These are phyloP conservation scores for Sarocladium brachiariae DNA, from an alignment of 2,329 filamentous ascomycete species.

Conservation along the genomic window DNA sequence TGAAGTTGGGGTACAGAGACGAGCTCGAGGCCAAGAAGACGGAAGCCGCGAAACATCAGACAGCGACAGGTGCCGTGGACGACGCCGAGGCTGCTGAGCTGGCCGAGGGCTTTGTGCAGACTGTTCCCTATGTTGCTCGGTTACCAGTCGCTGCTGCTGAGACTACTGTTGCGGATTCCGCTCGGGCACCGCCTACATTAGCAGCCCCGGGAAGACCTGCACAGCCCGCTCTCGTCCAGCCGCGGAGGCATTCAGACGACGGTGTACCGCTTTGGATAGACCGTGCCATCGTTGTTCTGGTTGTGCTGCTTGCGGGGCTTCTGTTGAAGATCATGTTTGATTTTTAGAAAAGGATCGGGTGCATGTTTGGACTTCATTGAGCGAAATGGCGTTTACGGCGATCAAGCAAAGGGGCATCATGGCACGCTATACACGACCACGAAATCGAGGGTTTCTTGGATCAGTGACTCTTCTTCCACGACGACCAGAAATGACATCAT, in stretches of 20 bases:
- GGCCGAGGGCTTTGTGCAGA: slow-evolving; percentile 53
- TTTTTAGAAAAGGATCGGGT: slow-evolving; percentile 11
- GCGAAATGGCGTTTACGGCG: neutral
- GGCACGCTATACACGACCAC: too few relatives aligned
- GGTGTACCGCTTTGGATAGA: slow-evolving; percentile 71
- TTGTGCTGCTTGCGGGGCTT: slow-evolving; percentile 64
- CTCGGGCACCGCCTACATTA: slow-evolving; percentile 13
- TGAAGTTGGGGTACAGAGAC: slow-evolving; percentile 66
- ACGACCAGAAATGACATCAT: too few relatives aligned
- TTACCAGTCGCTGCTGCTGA: neutral
- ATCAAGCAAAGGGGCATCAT: neutral
- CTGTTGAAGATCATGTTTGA: slow-evolving; percentile 49
- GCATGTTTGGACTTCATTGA: neutral
- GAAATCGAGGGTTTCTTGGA: too few relatives aligned
- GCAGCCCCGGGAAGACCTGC: slow-evolving; percentile 12
- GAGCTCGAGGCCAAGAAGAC: slow-evolving; percentile 45
- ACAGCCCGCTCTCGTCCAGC: slow-evolving; percentile 10
- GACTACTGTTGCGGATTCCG: neutral
- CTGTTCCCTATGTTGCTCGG: slow-evolving; percentile 23
- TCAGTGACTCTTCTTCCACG: too few relatives aligned
- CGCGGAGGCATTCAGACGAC: slow-evolving; percentile 26
- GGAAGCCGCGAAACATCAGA: neutral
- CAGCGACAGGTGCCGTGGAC: slow-evolving; percentile 13
- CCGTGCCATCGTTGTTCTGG: slow-evolving; percentile 66
- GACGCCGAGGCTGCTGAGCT: slow-evolving; percentile 40